Conservation (phyloP, 768 basidiomycete species). For the Tricholoma hemisulphureum region DNA sequence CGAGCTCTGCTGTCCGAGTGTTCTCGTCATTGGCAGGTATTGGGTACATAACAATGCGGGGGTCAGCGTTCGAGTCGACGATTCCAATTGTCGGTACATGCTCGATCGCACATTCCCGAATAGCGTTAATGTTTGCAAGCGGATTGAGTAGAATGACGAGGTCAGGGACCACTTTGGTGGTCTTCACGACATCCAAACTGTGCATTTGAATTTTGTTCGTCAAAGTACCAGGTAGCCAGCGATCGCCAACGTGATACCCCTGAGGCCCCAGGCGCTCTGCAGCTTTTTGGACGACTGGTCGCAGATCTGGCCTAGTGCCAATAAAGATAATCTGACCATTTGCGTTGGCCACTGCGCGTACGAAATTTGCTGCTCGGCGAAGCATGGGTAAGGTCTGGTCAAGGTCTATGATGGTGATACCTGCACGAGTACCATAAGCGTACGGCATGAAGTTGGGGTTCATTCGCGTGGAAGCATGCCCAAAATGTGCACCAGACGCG, state of each 20-base stretch:
- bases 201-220: constrained; percentile 83
- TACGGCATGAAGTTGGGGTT: constrained; percentile 90
- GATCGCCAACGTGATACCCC: constrained; percentile 81
- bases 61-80: constrained; percentile 94
- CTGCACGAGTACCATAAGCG: constrained; percentile 88
- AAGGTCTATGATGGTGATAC: constrained; percentile 90
- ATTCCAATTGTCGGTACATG: constrained; percentile 94
- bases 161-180: constrained; percentile 71
- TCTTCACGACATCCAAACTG: constrained; percentile 51
- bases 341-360: constrained; percentile 74
- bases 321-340: constrained; percentile 90
- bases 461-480: constrained; percentile 80
- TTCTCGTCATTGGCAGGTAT: constrained; percentile 99
- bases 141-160: constrained; percentile 92
- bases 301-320: constrained; percentile 80
- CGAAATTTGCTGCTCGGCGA: constrained; percentile 85
- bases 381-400: constrained; percentile 91
- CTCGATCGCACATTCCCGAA: constrained; percentile 86
- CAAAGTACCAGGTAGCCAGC: constrained; percentile 94
- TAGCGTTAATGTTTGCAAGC: constrained; percentile 75
- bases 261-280: constrained; percentile 76
- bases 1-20: constrained; percentile 83
- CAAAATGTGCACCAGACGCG: constrained; percentile 92
- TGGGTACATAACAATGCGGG: constrained; percentile 94
- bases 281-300: constrained; percentile 71